These are phyloP conservation scores for Xerocomus spinulosus DNA, from an alignment of 768 basidiomycete genomes.

Conservation along the genomic window DNA sequence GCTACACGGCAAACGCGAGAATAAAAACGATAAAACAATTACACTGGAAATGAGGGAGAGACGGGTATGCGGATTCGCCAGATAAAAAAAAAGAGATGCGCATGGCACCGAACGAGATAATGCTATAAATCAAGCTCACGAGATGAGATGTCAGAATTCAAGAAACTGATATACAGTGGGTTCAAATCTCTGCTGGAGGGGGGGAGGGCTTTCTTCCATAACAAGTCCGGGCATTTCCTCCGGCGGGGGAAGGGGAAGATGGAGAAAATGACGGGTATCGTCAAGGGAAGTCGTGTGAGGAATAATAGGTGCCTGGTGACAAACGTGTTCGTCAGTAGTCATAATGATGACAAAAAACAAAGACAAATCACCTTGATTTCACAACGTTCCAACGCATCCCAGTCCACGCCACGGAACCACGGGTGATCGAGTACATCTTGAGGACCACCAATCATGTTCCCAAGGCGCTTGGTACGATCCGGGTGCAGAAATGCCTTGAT, in stretches of 20 bases:
- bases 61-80: not conserved
- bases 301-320: slow-evolving; percentile 73
- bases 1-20: slow-evolving; percentile 24
- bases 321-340: not conserved
- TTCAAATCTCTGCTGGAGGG: slow-evolving; percentile 62
- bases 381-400: slow-evolving; percentile 80
- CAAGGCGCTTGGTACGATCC: slow-evolving; percentile 86
- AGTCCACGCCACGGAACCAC: slow-evolving; percentile 95
- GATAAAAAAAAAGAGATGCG: too few relatives aligned
- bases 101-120: slow-evolving; percentile 9
- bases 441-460: slow-evolving; percentile 89
- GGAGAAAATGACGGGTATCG: slow-evolving; percentile 83
- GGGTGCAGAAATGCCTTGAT: slow-evolving; percentile 87
- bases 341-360: slow-evolving; percentile 2
- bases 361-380: slow-evolving; percentile 67
- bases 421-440: slow-evolving; percentile 88
- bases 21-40: slow-evolving; percentile 1
- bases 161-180: slow-evolving; percentile 67
- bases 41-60: not conserved
- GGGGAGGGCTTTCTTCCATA: slow-evolving; percentile 53
- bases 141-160: slow-evolving; percentile 53
- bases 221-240: slow-evolving; percentile 79
- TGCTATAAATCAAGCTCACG: slow-evolving; percentile 26
- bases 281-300: slow-evolving; percentile 76
- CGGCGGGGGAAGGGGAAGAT: slow-evolving; percentile 68